Evolutionary conservation across 202 grass and related monocot genomes (phyloP), one percentile per base, ranked within the genome.

Genomic region (Schoenoplectus tabernaemontani): DNA sequence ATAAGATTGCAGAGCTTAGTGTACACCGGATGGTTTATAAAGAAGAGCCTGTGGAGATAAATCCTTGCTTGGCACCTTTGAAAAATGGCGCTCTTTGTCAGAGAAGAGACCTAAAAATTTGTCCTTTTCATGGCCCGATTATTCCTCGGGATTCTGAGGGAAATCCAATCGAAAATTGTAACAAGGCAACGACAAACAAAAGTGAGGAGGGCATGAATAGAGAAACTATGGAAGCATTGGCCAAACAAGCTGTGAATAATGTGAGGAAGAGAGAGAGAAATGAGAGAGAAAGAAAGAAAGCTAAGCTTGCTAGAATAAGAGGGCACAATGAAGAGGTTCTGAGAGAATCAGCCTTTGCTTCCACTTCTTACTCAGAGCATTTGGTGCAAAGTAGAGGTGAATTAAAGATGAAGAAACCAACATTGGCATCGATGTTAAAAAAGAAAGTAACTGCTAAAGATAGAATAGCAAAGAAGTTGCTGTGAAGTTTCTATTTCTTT

Each of bases 1-100:
- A 90, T 54, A 97, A 93, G 79, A 92, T 97, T 82, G 91, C 94
- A 30, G 94, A 97, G 84, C 83, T 97, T 71, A 97, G 78, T 82
- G 77, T 93, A 84, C 89, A 97, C 71, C 58, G 83, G 68, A 88
- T 84, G 38, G 16, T 97, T 82, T 97, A 97, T 90, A 87, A 88
- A 84, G 94, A 97, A 84, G 94, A 85, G n/a, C 72, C 82, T 26
- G 78, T 85, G 66, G 87, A 97, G 74, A 92, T 93, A 64, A 63
- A 44, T 77, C 91, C 89, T 75, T 97, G 94, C 2, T 65, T 28
- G 47, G 86, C 80, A 54, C 94, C 94, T 78, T 84, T 97, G 62
- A 93, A 84, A 72, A 97, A 92, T 77, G 91, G 94, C 19, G 72
- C 86, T 20, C 86, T 93, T 83, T 97, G 94, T 87, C 91, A 90